Percentiles rank a stretch among this genome's conserved stretches.
phyloP scores from a whole-genome alignment of 179 eudicot species.

The Pouteria campechiana region DNA sequence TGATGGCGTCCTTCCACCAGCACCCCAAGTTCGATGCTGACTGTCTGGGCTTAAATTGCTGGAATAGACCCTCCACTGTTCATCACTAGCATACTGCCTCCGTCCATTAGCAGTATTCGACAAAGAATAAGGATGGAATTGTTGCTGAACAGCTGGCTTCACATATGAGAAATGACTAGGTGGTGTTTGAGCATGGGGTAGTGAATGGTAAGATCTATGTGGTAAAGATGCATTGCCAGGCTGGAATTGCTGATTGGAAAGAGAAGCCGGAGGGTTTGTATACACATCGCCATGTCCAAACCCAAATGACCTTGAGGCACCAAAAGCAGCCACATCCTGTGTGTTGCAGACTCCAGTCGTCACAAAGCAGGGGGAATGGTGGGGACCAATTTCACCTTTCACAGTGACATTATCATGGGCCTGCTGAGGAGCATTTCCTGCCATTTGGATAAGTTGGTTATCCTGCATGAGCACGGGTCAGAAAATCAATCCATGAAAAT shows the following conservation, averaged over 20 bases:
- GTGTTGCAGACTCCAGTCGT: conserved; percentile 28
- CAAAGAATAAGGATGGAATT: conserved; percentile 34
- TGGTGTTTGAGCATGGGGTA: conserved; percentile 32
- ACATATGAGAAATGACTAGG: conserved; percentile 37
- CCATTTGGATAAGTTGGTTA: conserved; percentile 29
- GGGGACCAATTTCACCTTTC: conserved; percentile 23
- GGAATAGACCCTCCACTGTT: conserved; percentile 50
- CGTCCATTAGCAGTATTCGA: conserved; percentile 42
- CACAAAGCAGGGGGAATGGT: conserved; percentile 42
- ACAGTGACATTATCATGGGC: conserved; percentile 14
- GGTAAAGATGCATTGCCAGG: conserved; percentile 30
- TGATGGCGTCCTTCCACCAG: conserved; percentile 42
- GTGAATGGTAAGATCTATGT: conserved; percentile 40
- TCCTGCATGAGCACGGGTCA: conserved; percentile 24
- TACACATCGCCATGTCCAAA: conserved; percentile 41
- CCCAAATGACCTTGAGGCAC: conserved; percentile 36
- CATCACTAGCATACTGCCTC: conserved; percentile 46
- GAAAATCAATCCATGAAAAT: conserved; percentile 2
- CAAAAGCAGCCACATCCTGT: conserved; percentile 23
- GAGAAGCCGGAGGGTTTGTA: conserved; percentile 36
- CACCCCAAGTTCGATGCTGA: conserved; percentile 45
- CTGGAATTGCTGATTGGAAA: conserved; percentile 50
- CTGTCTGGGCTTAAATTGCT: conserved; percentile 44
- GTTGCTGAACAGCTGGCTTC: conserved; percentile 47
- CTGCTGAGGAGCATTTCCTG: conserved; percentile 21